phyloP scores from a whole-genome alignment of 164 flowering plant genomes.

The Chimonanthus salicifolius region DNA sequence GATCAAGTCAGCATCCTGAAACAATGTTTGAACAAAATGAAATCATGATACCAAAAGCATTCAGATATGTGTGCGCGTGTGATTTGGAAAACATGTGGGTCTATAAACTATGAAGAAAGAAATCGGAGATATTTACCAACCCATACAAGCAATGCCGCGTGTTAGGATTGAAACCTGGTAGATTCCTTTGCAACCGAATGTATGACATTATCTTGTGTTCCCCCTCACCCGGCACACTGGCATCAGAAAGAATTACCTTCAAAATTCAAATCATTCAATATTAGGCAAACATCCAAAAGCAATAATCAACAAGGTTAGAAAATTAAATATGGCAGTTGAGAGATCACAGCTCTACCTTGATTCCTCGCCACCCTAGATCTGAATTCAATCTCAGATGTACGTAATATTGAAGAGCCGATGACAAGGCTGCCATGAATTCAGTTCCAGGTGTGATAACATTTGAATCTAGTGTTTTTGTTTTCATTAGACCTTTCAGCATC shows the following conservation, averaged over 20 bases:
- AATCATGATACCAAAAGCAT: constrained; percentile 6
- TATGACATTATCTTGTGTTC: constrained; percentile 68
- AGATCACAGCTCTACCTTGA: constrained; percentile 38
- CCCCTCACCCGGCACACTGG: constrained; percentile 70
- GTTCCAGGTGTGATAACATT: constrained; percentile 67
- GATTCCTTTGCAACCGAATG: constrained; percentile 44
- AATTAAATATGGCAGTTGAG: background rate
- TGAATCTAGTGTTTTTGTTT: constrained; percentile 28
- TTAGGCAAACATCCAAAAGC: background rate
- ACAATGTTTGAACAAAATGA: constrained; percentile 1
- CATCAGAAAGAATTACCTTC: constrained; percentile 66
- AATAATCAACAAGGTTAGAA: background rate
- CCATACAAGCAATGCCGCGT: constrained; percentile 72
- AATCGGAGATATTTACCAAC: constrained; percentile 29
- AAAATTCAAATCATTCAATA: background rate
- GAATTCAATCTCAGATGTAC: constrained; percentile 34
- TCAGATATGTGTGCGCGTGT: background rate
- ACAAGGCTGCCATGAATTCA: constrained; percentile 45
- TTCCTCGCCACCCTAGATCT: constrained; percentile 44
- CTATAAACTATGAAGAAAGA: background rate
- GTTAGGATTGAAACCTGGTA: constrained; percentile 59
- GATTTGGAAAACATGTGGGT: background rate
- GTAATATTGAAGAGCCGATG: constrained; percentile 42
- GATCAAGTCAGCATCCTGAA: constrained; percentile 69
- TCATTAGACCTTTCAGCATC: constrained; percentile 8